These are phyloP conservation scores for Tetrapisispora fleetii DNA, from an alignment of 805 yeast genomes.

Conservation along the genomic window DNA sequence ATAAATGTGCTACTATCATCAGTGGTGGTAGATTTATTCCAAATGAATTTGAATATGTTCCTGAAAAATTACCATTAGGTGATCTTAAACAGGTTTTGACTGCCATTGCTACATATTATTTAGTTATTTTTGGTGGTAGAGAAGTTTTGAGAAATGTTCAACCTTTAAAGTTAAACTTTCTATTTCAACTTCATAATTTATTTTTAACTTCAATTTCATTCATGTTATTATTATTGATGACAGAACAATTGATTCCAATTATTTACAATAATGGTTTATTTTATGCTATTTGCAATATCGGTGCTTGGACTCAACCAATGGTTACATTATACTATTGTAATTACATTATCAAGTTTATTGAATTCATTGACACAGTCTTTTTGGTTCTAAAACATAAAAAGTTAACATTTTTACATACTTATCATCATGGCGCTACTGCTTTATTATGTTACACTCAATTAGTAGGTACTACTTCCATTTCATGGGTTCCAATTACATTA, in stretches of 20 bases:
- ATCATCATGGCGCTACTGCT: constrained; percentile 98
- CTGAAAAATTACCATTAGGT: constrained; percentile 58
- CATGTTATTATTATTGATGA: constrained; percentile 51
- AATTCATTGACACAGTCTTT: constrained; percentile 84
- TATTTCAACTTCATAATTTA: constrained; percentile 83
- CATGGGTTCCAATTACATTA: constrained; percentile 87
- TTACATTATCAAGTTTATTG: constrained; percentile 81
- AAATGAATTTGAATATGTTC: constrained; percentile 51
- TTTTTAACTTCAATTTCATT: constrained; percentile 61
- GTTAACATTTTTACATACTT: constrained; percentile 85
- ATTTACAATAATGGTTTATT: constrained; percentile 65
- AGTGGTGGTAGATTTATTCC: constrained; percentile 24
- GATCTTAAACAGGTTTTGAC: constrained; percentile 48
- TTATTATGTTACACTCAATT: constrained; percentile 88
- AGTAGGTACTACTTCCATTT: constrained; percentile 79
- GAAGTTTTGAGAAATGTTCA: constrained; percentile 44
- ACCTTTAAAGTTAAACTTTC: constrained; percentile 61
- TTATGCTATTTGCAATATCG: constrained; percentile 70
- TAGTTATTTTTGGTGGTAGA: constrained; percentile 81
- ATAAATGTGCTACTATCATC: constrained; percentile 11
- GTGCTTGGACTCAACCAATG: constrained; percentile 76
- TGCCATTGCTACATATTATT: constrained; percentile 62
- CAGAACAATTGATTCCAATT: constrained; percentile 82
- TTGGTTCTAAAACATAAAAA: constrained; percentile 86
- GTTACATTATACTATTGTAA: constrained; percentile 82